Conservation (phyloP, 768 basidiomycete genomes). For the Leccinellum luteum region DNA sequence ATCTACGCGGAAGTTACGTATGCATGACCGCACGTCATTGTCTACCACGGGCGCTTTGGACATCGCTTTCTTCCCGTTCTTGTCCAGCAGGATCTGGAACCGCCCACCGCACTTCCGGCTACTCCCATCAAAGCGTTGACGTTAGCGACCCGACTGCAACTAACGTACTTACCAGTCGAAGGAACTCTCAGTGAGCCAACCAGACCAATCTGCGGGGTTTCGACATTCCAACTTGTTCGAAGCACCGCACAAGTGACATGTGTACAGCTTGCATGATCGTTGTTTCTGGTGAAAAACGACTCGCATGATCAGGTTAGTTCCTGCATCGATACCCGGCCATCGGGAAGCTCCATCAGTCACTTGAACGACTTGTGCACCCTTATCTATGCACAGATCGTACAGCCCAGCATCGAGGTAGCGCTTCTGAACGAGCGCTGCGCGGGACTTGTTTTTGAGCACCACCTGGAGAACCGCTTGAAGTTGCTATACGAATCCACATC, state of each 20-base stretch:
- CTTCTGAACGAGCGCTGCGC: conserved; percentile 20
- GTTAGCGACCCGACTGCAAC: background rate
- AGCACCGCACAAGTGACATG: conserved; percentile 21
- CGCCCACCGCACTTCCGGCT: conserved; percentile 22
- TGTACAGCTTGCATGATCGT: conserved; percentile 9
- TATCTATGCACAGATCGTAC: conserved; percentile 26
- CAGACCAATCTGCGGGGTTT: conserved; percentile 10
- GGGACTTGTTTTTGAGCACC: conserved; percentile 15
- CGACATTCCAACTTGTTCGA: conserved; percentile 16
- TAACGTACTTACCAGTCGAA: conserved; percentile 21
- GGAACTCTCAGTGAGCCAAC: conserved; percentile 22
- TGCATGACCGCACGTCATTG: conserved; percentile 20
- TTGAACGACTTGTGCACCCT: conserved; percentile 22
- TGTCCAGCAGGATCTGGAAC: conserved; percentile 25
- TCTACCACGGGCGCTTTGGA: conserved; percentile 8
- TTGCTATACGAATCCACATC: conserved; percentile 14
- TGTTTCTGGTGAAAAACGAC: conserved; percentile 21
- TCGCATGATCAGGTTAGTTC: conserved; percentile 24
- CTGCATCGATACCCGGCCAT: conserved; percentile 24
- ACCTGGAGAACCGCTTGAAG: conserved; percentile 19
- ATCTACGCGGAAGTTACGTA: conserved; percentile 26
- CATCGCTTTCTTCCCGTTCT: conserved; percentile 7
- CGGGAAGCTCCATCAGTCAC: conserved; percentile 17
- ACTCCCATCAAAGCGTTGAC: background rate
- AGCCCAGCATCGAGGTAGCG: conserved; percentile 23